These are phyloP conservation scores for Tothia fuscella DNA, from an alignment of 2,329 filamentous ascomycete genomes.

Conservation along the genomic window DNA sequence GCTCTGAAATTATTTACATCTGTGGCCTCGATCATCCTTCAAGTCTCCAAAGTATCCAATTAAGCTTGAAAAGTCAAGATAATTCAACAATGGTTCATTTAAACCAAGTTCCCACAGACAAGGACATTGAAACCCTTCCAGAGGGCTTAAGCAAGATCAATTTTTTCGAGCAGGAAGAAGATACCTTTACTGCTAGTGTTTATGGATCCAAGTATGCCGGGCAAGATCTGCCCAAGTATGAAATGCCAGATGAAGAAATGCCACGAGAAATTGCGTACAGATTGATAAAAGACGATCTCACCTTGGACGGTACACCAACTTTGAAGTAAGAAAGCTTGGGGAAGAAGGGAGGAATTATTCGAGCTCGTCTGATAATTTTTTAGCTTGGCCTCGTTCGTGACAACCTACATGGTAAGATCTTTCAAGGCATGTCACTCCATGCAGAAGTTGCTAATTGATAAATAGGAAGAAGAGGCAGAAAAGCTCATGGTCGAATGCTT, in stretches of 20 bases:
- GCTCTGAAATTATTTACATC: no score
- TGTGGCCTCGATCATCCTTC: no score
- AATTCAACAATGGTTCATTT: constrained; percentile 40
- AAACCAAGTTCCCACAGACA: constrained; percentile 29
- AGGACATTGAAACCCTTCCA: constrained; percentile 21
- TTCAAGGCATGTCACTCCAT: constrained; percentile 39
- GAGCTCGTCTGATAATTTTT: no score
- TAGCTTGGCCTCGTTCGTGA: constrained; percentile 84
- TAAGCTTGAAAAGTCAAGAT: no score
- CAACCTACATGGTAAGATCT: constrained; percentile 60
- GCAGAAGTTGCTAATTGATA: constrained; percentile 6
- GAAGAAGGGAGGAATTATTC: constrained; percentile 16
- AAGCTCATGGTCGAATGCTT: constrained; percentile 90
- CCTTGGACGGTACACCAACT: constrained; percentile 82
- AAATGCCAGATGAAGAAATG: constrained; percentile 88
- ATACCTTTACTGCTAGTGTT: constrained; percentile 62
- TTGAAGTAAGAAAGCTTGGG: constrained; percentile 47
- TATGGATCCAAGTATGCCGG: constrained; percentile 80
- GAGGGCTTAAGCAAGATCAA: constrained; percentile 36
- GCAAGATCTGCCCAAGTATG: constrained; percentile 64
- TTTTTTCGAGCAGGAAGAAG: constrained; percentile 33
- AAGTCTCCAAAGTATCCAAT: no score
- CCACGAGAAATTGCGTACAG: constrained; percentile 86
- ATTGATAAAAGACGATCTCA: constrained; percentile 61
- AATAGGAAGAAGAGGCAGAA: constrained; percentile 76